Conservation (phyloP, 495 filamentous ascomycete species). For the Talaromyces liani region DNA sequence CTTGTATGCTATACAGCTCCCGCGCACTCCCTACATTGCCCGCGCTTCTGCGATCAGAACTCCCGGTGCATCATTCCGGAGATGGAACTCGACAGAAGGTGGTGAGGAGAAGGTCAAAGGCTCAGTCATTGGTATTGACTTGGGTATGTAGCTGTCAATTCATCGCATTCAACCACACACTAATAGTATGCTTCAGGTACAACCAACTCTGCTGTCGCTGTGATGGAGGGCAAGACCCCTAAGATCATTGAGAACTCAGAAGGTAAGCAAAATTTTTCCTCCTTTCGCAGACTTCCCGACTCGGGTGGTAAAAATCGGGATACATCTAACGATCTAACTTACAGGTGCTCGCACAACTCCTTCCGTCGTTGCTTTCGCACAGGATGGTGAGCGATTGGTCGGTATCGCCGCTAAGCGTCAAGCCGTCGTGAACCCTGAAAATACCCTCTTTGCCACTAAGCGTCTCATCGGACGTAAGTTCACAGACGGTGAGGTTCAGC, state of each 20-base stretch:
- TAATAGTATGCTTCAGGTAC: constrained; percentile 53
- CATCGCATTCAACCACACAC: constrained; percentile 14
- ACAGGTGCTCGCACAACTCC: constrained; percentile 91
- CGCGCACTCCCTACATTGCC: constrained; percentile 38
- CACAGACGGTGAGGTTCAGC: constrained; percentile 91
- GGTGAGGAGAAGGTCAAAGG: constrained; percentile 88
- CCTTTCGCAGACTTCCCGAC: background rate
- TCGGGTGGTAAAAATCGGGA: constrained; percentile 3
- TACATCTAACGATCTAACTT: constrained; percentile 12
- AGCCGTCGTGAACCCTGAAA: constrained; percentile 98
- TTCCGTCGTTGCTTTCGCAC: constrained; percentile 92
- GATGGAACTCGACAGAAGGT: constrained; percentile 78
- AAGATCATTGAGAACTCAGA: constrained; percentile 98
- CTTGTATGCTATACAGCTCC: constrained; percentile 21
- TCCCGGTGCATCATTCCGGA: constrained; percentile 52
- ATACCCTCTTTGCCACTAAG: constrained; percentile 99
- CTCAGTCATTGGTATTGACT: constrained; percentile 95
- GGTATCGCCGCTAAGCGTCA: constrained; percentile 99
- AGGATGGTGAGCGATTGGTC: constrained; percentile 94
- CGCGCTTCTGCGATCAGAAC: constrained; percentile 47
- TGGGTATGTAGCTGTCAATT: constrained; percentile 57
- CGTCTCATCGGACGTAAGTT: constrained; percentile 99
- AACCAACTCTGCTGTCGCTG: constrained; percentile 94
- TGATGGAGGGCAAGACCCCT: constrained; percentile 94
- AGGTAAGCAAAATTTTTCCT: constrained; percentile 49